Conservation (phyloP, 1,284 basidiomycete genomes). For the Anthracocystis panici-leucophaei region DNA sequence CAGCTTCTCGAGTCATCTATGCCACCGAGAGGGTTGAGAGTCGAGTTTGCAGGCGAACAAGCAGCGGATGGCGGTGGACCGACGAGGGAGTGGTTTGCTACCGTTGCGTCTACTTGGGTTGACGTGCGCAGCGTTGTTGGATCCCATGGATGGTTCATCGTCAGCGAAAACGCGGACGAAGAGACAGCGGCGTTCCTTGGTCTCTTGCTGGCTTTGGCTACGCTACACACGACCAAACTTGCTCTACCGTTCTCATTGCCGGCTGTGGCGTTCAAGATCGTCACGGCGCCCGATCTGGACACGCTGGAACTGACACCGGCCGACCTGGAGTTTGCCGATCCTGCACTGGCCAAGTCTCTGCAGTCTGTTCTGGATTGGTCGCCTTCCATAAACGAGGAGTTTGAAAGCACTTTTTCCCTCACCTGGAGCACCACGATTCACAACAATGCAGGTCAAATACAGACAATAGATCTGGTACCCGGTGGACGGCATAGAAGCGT, state of each 20-base stretch:
- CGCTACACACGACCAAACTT: conserved; percentile 50
- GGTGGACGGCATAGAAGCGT: conserved; percentile 41
- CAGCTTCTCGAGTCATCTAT: conserved; percentile 31
- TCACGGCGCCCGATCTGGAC: conserved; percentile 5
- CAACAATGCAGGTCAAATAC: conserved; percentile 13
- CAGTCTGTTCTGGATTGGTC: conserved; percentile 37
- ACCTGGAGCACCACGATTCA: conserved; percentile 39
- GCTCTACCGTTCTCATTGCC: conserved; percentile 35
- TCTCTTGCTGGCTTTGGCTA: conserved; percentile 46
- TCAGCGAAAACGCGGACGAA: conserved; percentile 3
- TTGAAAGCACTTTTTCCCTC: conserved; percentile 42
- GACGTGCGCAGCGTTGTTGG: conserved; percentile 7
- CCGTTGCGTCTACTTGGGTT: conserved; percentile 31
- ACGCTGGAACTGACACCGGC: conserved; percentile 17
- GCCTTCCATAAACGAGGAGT: conserved; percentile 7
- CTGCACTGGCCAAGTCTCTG: conserved; percentile 36
- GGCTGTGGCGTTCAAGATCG: conserved; percentile 43
- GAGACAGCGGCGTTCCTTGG: conserved; percentile 42
- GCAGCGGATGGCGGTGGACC: conserved; percentile 60
- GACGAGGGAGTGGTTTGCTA: conserved; percentile 56
- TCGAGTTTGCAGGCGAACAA: conserved; percentile 51
- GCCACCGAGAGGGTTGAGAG: conserved; percentile 27
- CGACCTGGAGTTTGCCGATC: conserved; percentile 39
- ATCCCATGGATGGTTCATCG: conserved; percentile 29
- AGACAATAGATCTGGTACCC: conserved; percentile 38